These are phyloP conservation scores for Amanita muscaria DNA, from an alignment of 768 basidiomycete genomes.

Conservation along the genomic window DNA sequence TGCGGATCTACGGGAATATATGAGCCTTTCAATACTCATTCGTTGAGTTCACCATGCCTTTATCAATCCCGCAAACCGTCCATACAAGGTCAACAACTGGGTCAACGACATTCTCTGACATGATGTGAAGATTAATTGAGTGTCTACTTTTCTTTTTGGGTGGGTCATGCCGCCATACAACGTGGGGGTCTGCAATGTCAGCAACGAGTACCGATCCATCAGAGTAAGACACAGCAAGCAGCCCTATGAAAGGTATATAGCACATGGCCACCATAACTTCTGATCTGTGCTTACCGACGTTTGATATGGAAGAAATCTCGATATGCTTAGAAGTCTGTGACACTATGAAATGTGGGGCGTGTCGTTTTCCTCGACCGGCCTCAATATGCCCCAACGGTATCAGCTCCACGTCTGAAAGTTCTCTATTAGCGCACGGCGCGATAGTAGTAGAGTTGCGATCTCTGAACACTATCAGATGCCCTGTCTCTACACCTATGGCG, in stretches of 20 bases:
- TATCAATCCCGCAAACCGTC: constrained; percentile 49
- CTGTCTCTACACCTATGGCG: constrained; percentile 42
- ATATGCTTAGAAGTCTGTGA: constrained; percentile 34
- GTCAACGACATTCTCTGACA: constrained; percentile 28
- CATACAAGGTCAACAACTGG: constrained; percentile 51
- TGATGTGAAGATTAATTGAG: constrained; percentile 23
- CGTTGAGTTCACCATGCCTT: constrained; percentile 29
- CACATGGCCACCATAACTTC: background rate
- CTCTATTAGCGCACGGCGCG: constrained; percentile 17
- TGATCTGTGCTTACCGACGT: constrained; percentile 47
- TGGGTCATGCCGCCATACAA: constrained; percentile 45
- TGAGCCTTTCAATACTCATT: background rate
- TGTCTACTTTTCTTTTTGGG: constrained; percentile 33
- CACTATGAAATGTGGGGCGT: constrained; percentile 56
- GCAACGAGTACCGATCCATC: constrained; percentile 53
- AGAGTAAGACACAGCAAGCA: constrained; percentile 69
- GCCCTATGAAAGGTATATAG: constrained; percentile 33
- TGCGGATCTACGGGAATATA: constrained; percentile 29
- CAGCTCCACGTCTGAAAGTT: constrained; percentile 39
- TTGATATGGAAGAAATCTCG: constrained; percentile 53
- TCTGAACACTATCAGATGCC: constrained; percentile 48
- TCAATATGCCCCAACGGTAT: constrained; percentile 43
- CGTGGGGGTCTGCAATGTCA: constrained; percentile 66
- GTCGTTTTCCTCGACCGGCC: constrained; percentile 30
- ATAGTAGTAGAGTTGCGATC: background rate